Percentiles rank a stretch among this genome's conserved stretches.
phyloP scores from a whole-genome alignment of 306 rosid genomes.

The Sindora glabra region DNA sequence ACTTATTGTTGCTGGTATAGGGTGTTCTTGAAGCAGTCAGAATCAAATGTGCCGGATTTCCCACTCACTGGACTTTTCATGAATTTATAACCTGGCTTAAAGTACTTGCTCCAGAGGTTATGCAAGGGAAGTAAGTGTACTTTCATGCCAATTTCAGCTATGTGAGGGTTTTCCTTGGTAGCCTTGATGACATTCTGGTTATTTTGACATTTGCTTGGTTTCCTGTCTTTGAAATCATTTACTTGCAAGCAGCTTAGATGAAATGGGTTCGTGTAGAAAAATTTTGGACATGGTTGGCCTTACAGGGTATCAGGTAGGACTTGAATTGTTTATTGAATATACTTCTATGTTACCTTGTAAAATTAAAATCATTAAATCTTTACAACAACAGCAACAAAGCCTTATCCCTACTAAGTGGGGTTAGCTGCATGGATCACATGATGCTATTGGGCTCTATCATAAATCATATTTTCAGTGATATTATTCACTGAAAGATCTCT shows the following conservation, averaged over 20 bases:
- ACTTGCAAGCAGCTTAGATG: slow-evolving; percentile 55
- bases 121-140: slow-evolving; percentile 61
- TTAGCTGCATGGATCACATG: too few species aligned
- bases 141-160: background rate
- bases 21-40: slow-evolving; percentile 96
- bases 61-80: slow-evolving; percentile 61
- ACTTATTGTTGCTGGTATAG: slow-evolving; percentile 39
- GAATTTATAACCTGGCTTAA: slow-evolving; percentile 58
- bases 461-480: too few species aligned
- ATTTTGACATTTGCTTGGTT: slow-evolving; percentile 16
- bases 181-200: slow-evolving; percentile 10
- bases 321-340: slow-evolving; percentile 1
- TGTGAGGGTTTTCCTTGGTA: background rate
- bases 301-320: slow-evolving; percentile 73
- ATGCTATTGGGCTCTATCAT: too few species aligned
- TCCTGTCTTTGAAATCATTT: slow-evolving; percentile 20
- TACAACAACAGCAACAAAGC: too few species aligned
- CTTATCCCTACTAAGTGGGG: too few species aligned
- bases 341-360: background rate
- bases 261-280: slow-evolving; percentile 50
- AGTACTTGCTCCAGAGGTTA: slow-evolving; percentile 72
- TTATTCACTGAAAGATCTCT: too few species aligned
- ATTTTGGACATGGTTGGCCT: slow-evolving; percentile 67
- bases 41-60: slow-evolving; percentile 93
- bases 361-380: background rate